Percentiles rank a stretch among this genome's conserved stretches.
Evolutionary conservation across 1,139 yeast genomes (phyloP).

Genomic region (Zhuliangozyma parablackwelliae): DNA sequence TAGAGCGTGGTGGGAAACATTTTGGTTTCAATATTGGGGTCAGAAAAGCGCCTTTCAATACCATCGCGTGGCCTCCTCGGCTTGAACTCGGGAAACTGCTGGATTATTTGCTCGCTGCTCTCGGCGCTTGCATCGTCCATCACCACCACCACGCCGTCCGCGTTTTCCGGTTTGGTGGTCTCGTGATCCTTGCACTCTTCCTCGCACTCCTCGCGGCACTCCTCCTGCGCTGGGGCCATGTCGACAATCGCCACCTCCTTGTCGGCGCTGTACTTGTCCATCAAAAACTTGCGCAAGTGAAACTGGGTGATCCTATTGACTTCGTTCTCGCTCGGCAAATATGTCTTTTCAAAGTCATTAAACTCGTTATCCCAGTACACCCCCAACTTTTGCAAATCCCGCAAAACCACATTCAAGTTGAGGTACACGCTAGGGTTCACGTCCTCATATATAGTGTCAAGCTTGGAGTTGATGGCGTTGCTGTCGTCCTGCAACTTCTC

Average conservation of each 20-base stretch:
- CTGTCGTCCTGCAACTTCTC: conserved; percentile 51
- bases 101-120: too few species aligned
- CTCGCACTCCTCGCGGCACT: conserved; percentile 9
- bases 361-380: conserved; percentile 88
- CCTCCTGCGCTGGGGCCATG: neutral
- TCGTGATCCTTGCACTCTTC: conserved; percentile 16
- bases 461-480: conserved; percentile 35
- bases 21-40: conserved; percentile 9
- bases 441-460: conserved; percentile 50
- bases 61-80: conserved; percentile 5
- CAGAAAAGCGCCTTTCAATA: neutral
- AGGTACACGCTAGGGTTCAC: conserved; percentile 65
- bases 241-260: conserved; percentile 12
- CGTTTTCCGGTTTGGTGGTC: conserved; percentile 8
- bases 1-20: conserved; percentile 10
- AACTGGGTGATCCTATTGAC: conserved; percentile 86
- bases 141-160: neutral
- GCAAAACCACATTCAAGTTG: conserved; percentile 61
- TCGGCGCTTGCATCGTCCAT: too few species aligned
- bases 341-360: conserved; percentile 72
- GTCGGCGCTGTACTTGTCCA: conserved; percentile 40
- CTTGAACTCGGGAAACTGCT: conserved; percentile 3
- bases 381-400: conserved; percentile 76
- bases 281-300: conserved; percentile 73
- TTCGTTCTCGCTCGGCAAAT: conserved; percentile 89